Evolutionary conservation across 2,329 filamentous ascomycete genomes (phyloP).

Genomic region (Corinectria fuckeliana): DNA sequence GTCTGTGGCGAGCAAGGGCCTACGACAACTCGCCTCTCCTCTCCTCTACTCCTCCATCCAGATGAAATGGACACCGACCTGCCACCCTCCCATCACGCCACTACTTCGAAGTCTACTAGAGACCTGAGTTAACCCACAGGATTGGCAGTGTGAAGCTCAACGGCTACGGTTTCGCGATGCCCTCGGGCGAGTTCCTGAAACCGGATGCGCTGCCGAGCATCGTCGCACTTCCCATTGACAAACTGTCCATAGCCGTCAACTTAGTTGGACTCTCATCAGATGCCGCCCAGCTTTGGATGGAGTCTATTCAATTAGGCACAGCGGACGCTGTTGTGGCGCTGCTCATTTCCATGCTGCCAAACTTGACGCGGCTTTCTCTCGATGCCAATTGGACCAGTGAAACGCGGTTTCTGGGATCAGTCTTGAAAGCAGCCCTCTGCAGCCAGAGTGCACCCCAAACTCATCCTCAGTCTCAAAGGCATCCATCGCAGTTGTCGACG

Average conservation of each 20-base stretch:
- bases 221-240: neutral
- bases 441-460: no score
- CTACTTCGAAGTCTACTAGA: constrained; percentile 4
- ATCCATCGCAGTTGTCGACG: neutral
- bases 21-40: neutral
- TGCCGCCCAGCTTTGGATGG: neutral
- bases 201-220: neutral
- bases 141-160: neutral
- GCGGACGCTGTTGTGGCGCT: constrained; percentile 15
- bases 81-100: neutral
- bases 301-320: neutral
- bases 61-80: neutral
- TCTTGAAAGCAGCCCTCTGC: constrained; percentile 12
- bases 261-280: neutral
- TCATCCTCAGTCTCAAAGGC: neutral
- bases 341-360: constrained; percentile 6
- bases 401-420: neutral
- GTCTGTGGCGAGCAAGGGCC: neutral
- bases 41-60: neutral
- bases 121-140: neutral
- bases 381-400: constrained; percentile 3
- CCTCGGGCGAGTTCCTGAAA: no score
- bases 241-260: neutral
- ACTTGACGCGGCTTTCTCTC: constrained; percentile 2
- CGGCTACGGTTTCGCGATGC: no score